Conservation (phyloP, 73 alveolate genomes). For the Effrenium voratum region DNA sequence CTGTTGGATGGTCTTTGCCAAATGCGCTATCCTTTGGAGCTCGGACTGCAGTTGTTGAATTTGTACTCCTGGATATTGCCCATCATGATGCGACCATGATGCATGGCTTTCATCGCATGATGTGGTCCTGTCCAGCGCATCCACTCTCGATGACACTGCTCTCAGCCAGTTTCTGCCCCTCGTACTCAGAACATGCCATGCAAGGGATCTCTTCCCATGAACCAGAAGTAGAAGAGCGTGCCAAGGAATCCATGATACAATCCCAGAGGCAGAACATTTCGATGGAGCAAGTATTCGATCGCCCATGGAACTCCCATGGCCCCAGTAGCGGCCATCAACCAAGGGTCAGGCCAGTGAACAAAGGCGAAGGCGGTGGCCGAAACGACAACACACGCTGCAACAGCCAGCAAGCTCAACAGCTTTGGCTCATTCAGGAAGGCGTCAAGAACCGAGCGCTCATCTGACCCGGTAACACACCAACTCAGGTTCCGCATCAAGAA, state of each 20-base stretch:
- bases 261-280: constrained; percentile 66
- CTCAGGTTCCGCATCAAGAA: constrained; percentile 67
- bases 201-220: neutral
- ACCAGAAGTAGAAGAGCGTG: neutral
- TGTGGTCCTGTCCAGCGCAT: too few species aligned
- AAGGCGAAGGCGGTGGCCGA: constrained; percentile 57
- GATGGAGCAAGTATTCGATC: constrained; percentile 45
- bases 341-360: constrained; percentile 46
- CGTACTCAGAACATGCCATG: neutral
- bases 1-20: too few species aligned
- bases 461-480: constrained; percentile 62
- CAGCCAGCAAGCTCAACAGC: neutral
- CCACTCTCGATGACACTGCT: too few species aligned
- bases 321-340: constrained; percentile 87
- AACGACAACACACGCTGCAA: neutral
- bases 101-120: too few species aligned
- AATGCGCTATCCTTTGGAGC: too few species aligned
- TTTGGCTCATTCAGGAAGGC: constrained; percentile 26
- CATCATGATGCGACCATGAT: too few species aligned
- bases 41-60: too few species aligned
- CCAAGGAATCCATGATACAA: constrained; percentile 5
- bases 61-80: too few species aligned
- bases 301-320: constrained; percentile 88
- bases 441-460: constrained; percentile 11
- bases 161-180: too few species aligned